A percentile compares a stretch with the other conserved stretches of the same genome.
phyloP scores from a whole-genome alignment of 768 basidiomycete species.

The Boletus rubroflammeus region DNA sequence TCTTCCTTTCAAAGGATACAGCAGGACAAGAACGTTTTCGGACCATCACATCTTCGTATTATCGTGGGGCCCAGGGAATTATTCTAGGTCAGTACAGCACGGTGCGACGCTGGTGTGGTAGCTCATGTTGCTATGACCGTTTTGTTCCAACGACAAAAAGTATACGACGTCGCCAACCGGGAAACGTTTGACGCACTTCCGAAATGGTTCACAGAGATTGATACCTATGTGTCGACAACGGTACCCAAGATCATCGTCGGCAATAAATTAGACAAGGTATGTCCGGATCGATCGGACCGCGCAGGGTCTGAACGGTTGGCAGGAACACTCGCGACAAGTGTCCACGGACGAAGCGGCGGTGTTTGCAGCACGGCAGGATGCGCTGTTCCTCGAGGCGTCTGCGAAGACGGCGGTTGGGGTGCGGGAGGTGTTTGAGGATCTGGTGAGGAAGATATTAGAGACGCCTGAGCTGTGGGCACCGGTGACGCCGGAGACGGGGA shows the following conservation, averaged over 20 bases:
- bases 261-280: slow-evolving; percentile 89
- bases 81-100: slow-evolving; percentile 52
- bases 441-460: slow-evolving; percentile 79
- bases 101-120: background rate
- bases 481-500: slow-evolving; percentile 20
- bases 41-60: slow-evolving; percentile 93
- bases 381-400: slow-evolving; percentile 86
- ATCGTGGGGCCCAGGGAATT: slow-evolving; percentile 82
- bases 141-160: slow-evolving; percentile 36
- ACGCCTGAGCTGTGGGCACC: slow-evolving; percentile 78
- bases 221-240: slow-evolving; percentile 82
- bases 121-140: background rate
- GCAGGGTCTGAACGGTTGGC: background rate
- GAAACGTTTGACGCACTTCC: slow-evolving; percentile 94
- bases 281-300: background rate
- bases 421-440: slow-evolving; percentile 67
- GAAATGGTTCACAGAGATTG: slow-evolving; percentile 88
- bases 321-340: slow-evolving; percentile 93
- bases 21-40: slow-evolving; percentile 97
- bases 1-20: slow-evolving; percentile 58
- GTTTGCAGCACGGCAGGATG: slow-evolving; percentile 80
- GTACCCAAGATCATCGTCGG: slow-evolving; percentile 95
- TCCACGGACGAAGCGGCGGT: slow-evolving; percentile 68
- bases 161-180: slow-evolving; percentile 92
- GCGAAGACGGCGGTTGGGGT: slow-evolving; percentile 91